Base-by-base conservation (phyloP, 306 rosid species). In the Dryas alaskensis region DNA sequence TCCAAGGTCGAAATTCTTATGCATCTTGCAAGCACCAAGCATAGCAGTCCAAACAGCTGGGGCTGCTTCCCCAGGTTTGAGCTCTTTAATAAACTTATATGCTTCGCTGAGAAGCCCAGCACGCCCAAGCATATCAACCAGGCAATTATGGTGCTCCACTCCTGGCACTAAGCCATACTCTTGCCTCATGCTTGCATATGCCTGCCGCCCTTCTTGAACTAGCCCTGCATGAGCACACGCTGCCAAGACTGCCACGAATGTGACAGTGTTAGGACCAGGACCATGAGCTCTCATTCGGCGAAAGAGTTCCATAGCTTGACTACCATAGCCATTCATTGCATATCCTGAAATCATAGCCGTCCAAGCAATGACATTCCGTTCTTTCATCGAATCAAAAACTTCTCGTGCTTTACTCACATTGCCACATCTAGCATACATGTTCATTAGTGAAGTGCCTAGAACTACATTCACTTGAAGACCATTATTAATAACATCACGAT, bases 211-310 rank as follows among this genome's bases (percentile, higher is more conserved):
- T 78, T 89, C 90, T n/a, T 75, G 73, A 52, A 94, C 79, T 25
- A 94, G 79, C 84, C 98, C 92, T 11, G 96, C 89, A 77, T 91
- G 98, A 58, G 94, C 96, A 76, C 98, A 94, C 64, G 96, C 98
- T 1, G 97, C 82, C 77, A 94, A 76, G 49, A 88, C 89, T 19
- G 91, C 90, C 57, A 94, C 95, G 58, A 91, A 89, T 25, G 96
- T 89, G 43, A 93, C 84, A 9, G 52, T 81, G 74, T 91, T 94
- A 69, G 98, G 97, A 50, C 67, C 51, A n/a, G 85, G 77, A 48
- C 91, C 89, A 1, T 12, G 43, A 12, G 54, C 80, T 79, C 48
- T 86, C 96, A 94, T 91, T 58, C 63, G 63, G 17, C 62, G 19
- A 65, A 88, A 94, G 65, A 91, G 85, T 57, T 88, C 83, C 82